A percentile compares a stretch with the other conserved stretches of the same genome.
Evolutionary conservation across 1,284 basidiomycete species (phyloP).

Genomic region (Boletus sp.): DNA sequence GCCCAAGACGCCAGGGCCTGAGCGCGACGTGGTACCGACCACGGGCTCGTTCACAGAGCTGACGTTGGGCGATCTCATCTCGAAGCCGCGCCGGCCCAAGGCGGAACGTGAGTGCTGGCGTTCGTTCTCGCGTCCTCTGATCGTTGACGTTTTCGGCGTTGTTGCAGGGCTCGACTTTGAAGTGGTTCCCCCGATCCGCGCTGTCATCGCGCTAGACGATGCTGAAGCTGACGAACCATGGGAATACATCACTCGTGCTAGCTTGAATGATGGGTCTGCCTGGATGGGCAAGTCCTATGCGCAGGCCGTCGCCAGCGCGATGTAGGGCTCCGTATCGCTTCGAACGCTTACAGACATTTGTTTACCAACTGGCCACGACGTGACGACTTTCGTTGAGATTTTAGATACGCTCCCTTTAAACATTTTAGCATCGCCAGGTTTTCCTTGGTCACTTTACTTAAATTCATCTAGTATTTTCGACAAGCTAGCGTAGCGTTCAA

Average conservation of each 20-base stretch:
- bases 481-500: conserved; percentile 7
- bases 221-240: conserved; percentile 39
- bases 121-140: neutral
- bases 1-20: neutral
- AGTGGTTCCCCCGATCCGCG: conserved; percentile 38
- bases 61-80: conserved; percentile 29
- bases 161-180: conserved; percentile 39
- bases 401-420: conserved; percentile 11
- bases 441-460: conserved; percentile 3
- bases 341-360: conserved; percentile 3
- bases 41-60: conserved; percentile 17
- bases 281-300: conserved; percentile 43
- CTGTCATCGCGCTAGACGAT: conserved; percentile 45
- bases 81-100: conserved; percentile 23
- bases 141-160: conserved; percentile 1
- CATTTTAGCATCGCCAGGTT: conserved; percentile 4
- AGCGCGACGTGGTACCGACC: conserved; percentile 1
- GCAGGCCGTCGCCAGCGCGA: conserved; percentile 33
- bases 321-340: conserved; percentile 14
- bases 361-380: conserved; percentile 4
- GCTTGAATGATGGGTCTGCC: conserved; percentile 34
- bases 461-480: conserved; percentile 16
- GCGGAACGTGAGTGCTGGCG: conserved; percentile 23
- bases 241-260: conserved; percentile 41
- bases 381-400: conserved; percentile 17